Conservation (phyloP, 768 basidiomycete genomes). For the Nevesoporus exiguus region DNA sequence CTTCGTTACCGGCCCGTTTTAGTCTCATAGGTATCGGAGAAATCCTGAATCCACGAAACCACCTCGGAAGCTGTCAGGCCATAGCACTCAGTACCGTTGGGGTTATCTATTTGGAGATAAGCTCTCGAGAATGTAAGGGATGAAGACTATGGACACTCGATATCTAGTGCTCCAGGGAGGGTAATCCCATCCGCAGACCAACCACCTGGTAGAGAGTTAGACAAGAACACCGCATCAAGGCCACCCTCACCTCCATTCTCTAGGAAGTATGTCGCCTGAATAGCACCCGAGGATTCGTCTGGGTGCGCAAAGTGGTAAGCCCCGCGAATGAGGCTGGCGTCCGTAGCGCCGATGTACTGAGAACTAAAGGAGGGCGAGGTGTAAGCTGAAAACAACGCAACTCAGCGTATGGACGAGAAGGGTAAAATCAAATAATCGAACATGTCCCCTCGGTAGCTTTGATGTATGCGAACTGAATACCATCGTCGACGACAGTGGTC, state of each 20-base stretch:
- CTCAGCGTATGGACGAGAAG: background rate
- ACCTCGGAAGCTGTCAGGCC: constrained; percentile 49
- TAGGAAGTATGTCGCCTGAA: constrained; percentile 59
- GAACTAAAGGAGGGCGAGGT: constrained; percentile 34
- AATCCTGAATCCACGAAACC: constrained; percentile 62
- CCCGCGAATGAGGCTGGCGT: constrained; percentile 55
- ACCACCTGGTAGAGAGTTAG: constrained; percentile 35
- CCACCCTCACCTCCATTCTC: constrained; percentile 45
- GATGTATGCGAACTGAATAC: constrained; percentile 57
- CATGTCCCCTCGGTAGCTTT: constrained; percentile 66
- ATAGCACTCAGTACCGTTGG: constrained; percentile 51
- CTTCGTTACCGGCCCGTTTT: constrained; percentile 41
- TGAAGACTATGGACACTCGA: constrained; percentile 45
- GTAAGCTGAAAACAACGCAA: constrained; percentile 15
- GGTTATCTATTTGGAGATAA: constrained; percentile 40
- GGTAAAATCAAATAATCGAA: constrained; percentile 21
- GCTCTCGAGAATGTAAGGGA: background rate
- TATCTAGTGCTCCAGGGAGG: constrained; percentile 61
- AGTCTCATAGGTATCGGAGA: constrained; percentile 56
- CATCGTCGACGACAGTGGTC: constrained; percentile 49
- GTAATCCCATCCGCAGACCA: constrained; percentile 57
- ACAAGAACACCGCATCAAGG: background rate
- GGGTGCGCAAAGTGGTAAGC: constrained; percentile 61
- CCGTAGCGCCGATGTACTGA: constrained; percentile 56
- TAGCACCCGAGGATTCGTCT: constrained; percentile 48